Percentiles rank a stretch among this genome's conserved stretches.
phyloP scores from a whole-genome alignment of 1,139 yeast species.

The Pneumocystis jirovecii region DNA sequence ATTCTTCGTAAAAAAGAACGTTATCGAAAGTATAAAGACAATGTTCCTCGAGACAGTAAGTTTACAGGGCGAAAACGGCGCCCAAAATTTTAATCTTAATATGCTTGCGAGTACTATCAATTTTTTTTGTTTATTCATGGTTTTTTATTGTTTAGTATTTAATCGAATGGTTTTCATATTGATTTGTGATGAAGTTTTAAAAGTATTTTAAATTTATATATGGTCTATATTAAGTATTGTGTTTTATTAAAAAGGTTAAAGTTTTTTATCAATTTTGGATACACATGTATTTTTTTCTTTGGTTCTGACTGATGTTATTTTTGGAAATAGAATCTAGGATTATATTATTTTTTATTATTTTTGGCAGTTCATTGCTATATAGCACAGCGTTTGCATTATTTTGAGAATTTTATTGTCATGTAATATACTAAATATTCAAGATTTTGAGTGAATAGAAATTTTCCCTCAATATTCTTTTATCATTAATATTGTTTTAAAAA shows the following conservation, averaged over 20 bases:
- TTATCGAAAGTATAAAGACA: slow-evolving; percentile 63
- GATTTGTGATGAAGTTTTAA: neutral
- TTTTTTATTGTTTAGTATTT: neutral
- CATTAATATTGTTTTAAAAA: too few species aligned
- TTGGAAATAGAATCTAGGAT: neutral
- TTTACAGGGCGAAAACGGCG: slow-evolving; percentile 90
- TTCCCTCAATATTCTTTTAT: neutral
- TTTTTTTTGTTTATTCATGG: neutral
- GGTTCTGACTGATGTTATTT: neutral
- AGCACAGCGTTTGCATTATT: neutral
- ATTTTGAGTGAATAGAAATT: neutral
- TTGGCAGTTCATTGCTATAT: neutral
- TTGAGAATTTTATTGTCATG: too few species aligned
- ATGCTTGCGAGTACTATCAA: neutral
- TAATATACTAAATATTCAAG: too few species aligned
- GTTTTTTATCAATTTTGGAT: neutral
- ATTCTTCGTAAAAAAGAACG: slow-evolving; percentile 84
- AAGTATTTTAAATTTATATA: neutral
- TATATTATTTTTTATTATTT: neutral
- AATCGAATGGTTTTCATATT: neutral
- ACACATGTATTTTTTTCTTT: neutral
- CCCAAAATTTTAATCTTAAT: slow-evolving; percentile 43
- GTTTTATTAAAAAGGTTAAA: neutral
- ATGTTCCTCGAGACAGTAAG: slow-evolving; percentile 77
- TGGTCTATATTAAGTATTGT: neutral